These are phyloP conservation scores for Naganishia randhawae DNA, from an alignment of 768 basidiomycete genomes.

Conservation along the genomic window DNA sequence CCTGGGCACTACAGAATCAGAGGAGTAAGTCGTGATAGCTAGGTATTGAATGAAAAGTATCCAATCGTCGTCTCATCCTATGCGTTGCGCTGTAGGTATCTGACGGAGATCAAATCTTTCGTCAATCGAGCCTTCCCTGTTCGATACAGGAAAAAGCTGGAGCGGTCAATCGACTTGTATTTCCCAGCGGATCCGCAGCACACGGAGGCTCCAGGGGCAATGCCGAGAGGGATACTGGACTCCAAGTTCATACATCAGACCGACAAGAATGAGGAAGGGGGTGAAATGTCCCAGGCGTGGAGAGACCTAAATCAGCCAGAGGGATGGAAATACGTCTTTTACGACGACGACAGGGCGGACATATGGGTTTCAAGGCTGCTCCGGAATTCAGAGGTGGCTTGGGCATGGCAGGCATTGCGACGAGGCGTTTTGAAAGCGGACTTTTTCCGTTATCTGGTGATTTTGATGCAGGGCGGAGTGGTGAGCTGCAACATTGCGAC, in stretches of 20 bases:
- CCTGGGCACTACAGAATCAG: not conserved
- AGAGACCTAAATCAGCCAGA: conserved; percentile 33
- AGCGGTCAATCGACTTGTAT: conserved; percentile 1
- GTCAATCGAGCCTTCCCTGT: not conserved
- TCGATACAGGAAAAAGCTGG: conserved; percentile 7
- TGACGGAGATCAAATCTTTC: conserved; percentile 1
- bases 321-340: conserved; percentile 38
- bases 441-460: conserved; percentile 43
- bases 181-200: not conserved
- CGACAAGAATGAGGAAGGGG: conserved; percentile 33
- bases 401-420: conserved; percentile 42
- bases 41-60: not conserved
- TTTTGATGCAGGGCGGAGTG: conserved; percentile 41
- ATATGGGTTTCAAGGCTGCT: conserved; percentile 33
- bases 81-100: not conserved
- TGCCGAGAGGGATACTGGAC: conserved; percentile 31
- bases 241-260: conserved; percentile 43
- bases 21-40: not conserved
- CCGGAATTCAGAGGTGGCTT: conserved; percentile 30
- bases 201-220: not conserved
- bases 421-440: conserved; percentile 44
- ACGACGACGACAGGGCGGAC: conserved; percentile 36
- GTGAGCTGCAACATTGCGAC: not conserved
- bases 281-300: conserved; percentile 34
- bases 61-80: not conserved